Base-by-base conservation (phyloP, 176 grass and related monocot species). In the Triticum urartu region DNA sequence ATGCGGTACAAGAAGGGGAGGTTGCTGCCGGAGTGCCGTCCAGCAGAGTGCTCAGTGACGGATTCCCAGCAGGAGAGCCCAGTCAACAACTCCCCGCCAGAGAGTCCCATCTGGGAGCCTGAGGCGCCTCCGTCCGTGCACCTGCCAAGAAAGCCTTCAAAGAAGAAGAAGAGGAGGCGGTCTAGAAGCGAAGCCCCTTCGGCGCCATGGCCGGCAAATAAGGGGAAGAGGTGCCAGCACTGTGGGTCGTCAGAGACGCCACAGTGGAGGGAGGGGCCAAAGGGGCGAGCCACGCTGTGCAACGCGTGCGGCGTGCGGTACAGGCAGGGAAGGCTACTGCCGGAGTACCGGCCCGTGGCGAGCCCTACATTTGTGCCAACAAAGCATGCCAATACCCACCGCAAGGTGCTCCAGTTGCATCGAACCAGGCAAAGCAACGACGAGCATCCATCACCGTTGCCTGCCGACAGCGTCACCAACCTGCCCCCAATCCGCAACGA, bases 241-340 rank as follows among this genome's bases (percentile, higher is more conserved):
- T 95, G 96, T 64, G 86, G 86, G 21, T 88, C 90, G 9, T 83
- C 91, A 56, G 79, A 90, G 90, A 98, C 96, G 33, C 96, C 96
- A 32, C 93, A 94, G 60, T 95, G 93, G 96, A 80, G 96, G 79
- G 86, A 92, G 4, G 96, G 96, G 14, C 96, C 95, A 15, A 81
- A 86, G 86, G 95, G 95, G 2, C 88, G 84, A 0, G 87, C 88
- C 88, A 95, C 93, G 58, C 91, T 98, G 48, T 98, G 95, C 90
- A 98, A 98, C 77, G 95, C 93, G 0, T 95, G 95, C 38, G 95
- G 95, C 34, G 90, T 94, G 33, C 88, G 91, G 4, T 94, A 84
- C 88, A 86, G 89, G 56, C 94, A 91, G 24, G 93, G 95, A 7
- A 73, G 93, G 32, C 88, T 95, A 7, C 88, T 94, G 79, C 93